phyloP scores from a whole-genome alignment of 2,329 filamentous ascomycete genomes.

The Trichoderma sp. region DNA sequence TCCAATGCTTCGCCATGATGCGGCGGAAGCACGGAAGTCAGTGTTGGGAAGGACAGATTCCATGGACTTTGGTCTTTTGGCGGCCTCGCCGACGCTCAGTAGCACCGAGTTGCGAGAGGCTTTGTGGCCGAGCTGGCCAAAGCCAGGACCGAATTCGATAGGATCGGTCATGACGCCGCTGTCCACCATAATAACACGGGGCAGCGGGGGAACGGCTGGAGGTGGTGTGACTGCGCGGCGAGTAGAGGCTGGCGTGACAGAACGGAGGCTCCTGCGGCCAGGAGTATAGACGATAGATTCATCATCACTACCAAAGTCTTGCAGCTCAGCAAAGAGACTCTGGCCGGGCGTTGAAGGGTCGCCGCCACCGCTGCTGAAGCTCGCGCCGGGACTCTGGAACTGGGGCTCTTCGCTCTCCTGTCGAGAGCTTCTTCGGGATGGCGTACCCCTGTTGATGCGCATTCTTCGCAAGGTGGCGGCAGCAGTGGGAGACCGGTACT shows the following conservation, averaged over 20 bases:
- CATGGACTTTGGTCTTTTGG: slow-evolving; percentile 47
- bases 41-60: slow-evolving; percentile 45
- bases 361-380: slow-evolving; percentile 57
- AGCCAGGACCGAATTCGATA: slow-evolving; percentile 44
- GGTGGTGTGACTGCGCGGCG: slow-evolving; percentile 51
- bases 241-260: slow-evolving; percentile 54
- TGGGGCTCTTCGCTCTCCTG: slow-evolving; percentile 63
- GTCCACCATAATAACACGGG: slow-evolving; percentile 62
- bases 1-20: slow-evolving; percentile 36
- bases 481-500: slow-evolving; percentile 64
- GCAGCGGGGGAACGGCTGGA: slow-evolving; percentile 54
- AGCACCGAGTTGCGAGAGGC: slow-evolving; percentile 31
- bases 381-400: slow-evolving; percentile 61
- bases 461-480: slow-evolving; percentile 68
- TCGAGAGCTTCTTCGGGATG: slow-evolving; percentile 60
- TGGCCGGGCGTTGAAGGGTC: slow-evolving; percentile 55
- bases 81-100: slow-evolving; percentile 36
- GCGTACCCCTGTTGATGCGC: slow-evolving; percentile 68
- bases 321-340: slow-evolving; percentile 89
- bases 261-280: slow-evolving; percentile 53
- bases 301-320: slow-evolving; percentile 75
- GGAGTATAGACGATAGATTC: slow-evolving; percentile 63
- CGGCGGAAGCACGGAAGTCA: slow-evolving; percentile 33
- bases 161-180: slow-evolving; percentile 65
- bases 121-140: slow-evolving; percentile 22